Evolutionary conservation across 2,329 filamentous ascomycete species (phyloP).

Genomic region (Leptographium lundbergii): DNA sequence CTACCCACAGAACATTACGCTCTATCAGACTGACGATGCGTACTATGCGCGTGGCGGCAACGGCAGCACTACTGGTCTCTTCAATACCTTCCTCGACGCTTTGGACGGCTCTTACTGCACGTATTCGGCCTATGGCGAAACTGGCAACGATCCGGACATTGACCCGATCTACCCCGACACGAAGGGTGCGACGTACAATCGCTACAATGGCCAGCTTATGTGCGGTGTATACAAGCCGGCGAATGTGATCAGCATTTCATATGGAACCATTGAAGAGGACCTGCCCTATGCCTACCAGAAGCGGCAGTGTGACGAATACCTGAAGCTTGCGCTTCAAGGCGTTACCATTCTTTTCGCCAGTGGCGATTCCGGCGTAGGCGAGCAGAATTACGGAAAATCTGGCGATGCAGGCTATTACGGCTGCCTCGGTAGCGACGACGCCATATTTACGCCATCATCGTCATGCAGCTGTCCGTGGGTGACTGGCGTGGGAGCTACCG

Average conservation of each 20-base stretch:
- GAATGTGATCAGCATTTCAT: slow-evolving; percentile 42
- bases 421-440: slow-evolving; percentile 10
- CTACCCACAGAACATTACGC: slow-evolving; percentile 30
- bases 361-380: slow-evolving; percentile 29
- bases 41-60: slow-evolving; percentile 5
- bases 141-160: slow-evolving; percentile 33
- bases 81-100: slow-evolving; percentile 29
- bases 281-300: slow-evolving; percentile 39
- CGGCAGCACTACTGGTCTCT: slow-evolving; percentile 7
- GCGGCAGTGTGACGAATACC: slow-evolving; percentile 34
- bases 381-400: slow-evolving; percentile 35
- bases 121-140: slow-evolving; percentile 31
- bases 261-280: slow-evolving; percentile 38
- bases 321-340: slow-evolving; percentile 37
- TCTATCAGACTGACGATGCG: slow-evolving; percentile 15
- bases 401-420: slow-evolving; percentile 5
- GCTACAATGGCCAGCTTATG: slow-evolving; percentile 28
- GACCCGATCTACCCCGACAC: slow-evolving; percentile 1
- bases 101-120: slow-evolving; percentile 36
- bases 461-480: slow-evolving; percentile 28
- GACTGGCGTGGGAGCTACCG: slow-evolving; percentile 38
- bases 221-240: slow-evolving; percentile 29
- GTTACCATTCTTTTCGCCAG: slow-evolving; percentile 32
- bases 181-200: slow-evolving; percentile 18
- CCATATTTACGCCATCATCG: slow-evolving; percentile 8